These are phyloP conservation scores for Lippia alba DNA, from an alignment of 305 asterid genomes.

Conservation along the genomic window DNA sequence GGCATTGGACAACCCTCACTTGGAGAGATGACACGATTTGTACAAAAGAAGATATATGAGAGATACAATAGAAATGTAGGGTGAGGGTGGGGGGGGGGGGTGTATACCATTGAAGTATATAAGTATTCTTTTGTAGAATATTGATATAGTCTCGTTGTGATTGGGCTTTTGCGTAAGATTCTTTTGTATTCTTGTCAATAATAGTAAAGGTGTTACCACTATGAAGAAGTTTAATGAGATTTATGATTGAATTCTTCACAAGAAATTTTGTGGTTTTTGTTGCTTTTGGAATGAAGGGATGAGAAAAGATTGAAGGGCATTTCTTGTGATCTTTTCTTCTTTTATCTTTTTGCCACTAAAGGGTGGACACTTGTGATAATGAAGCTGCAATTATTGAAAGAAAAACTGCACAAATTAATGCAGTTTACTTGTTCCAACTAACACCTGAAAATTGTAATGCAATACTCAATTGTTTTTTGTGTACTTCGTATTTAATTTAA, in stretches of 20 bases:
- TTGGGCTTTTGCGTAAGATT: not conserved
- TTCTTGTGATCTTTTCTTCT: not conserved
- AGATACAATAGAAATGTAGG: not conserved
- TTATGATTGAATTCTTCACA: not conserved
- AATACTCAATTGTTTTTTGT: not conserved
- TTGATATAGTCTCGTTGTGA: not conserved
- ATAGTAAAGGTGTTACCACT: constrained; percentile 16
- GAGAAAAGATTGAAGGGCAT: not conserved
- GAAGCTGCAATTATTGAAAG: not conserved
- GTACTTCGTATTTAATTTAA: no score
- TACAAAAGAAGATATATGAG: not conserved
- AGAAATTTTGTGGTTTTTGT: no score
- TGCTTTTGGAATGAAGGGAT: no score
- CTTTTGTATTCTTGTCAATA: constrained; percentile 24
- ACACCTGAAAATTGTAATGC: no score
- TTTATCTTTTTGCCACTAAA: not conserved
- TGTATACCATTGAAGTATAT: not conserved
- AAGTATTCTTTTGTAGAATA: constrained; percentile 27
- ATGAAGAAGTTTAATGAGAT: constrained; percentile 19
- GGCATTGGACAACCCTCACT: not conserved
- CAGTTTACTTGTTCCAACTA: not conserved
- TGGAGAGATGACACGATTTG: constrained; percentile 5
- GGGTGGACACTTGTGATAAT: constrained; percentile 1
- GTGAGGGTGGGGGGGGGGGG: no score
- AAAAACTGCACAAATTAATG: not conserved